Evolutionary conservation across 305 asterid species (phyloP).

Genomic region (Plantago lanceolata): DNA sequence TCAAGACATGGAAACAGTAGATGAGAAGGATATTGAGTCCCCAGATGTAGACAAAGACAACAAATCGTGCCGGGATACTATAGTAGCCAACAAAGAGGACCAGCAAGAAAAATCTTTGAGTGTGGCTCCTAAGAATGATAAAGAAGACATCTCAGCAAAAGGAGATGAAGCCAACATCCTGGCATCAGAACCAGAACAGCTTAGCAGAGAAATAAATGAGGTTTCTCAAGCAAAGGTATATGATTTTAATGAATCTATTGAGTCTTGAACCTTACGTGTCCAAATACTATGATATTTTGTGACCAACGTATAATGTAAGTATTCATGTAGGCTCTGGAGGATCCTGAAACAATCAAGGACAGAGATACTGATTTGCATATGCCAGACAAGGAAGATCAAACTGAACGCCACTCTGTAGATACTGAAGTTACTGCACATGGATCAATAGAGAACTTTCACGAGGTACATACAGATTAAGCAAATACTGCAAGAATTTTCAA

Average conservation of each 20-base stretch:
- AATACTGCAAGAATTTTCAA: background rate
- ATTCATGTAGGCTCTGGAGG: constrained; percentile 17
- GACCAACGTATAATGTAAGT: background rate
- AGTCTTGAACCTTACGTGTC: constrained; percentile 2
- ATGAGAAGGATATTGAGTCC: constrained; percentile 16
- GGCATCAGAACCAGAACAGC: constrained; percentile 17
- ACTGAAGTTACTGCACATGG: constrained; percentile 24
- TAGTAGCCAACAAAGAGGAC: constrained; percentile 3
- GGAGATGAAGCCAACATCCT: constrained; percentile 17
- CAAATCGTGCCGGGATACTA: background rate
- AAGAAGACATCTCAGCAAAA: constrained; percentile 7
- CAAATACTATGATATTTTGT: background rate
- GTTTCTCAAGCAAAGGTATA: constrained; percentile 9
- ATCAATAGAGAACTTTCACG: constrained; percentile 7
- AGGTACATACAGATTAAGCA: constrained; percentile 10
- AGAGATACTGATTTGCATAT: constrained; percentile 21
- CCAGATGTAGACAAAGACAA: constrained; percentile 25
- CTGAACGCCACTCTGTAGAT: constrained; percentile 11
- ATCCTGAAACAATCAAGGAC: constrained; percentile 12
- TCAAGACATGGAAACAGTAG: constrained; percentile 3
- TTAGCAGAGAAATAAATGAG: constrained; percentile 20
- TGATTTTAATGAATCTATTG: constrained; percentile 1
- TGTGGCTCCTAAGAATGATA: constrained; percentile 5
- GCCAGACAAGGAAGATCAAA: constrained; percentile 15
- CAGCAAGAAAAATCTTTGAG: constrained; percentile 3